phyloP scores from a whole-genome alignment of 108 stramenopile genomes.

The Cyclotella sp. region DNA sequence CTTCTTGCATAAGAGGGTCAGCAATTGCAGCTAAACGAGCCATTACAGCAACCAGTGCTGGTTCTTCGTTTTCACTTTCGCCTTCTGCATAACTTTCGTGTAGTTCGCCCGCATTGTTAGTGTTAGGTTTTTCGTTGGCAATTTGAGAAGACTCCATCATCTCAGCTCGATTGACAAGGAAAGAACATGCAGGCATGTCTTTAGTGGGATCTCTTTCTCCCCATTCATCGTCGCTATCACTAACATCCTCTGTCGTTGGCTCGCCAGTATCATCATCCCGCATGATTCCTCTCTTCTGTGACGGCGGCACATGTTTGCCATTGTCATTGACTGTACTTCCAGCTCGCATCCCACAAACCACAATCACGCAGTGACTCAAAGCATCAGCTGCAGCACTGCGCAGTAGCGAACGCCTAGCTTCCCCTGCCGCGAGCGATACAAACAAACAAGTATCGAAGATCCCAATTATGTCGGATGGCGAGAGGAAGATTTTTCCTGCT shows the following conservation, averaged over 20 bases:
- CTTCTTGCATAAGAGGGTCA: constrained; percentile 81
- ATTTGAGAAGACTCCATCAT: constrained; percentile 1
- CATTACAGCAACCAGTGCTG: constrained; percentile 73
- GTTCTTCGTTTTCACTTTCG: constrained; percentile 37
- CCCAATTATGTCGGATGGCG: constrained; percentile 57
- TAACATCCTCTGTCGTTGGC: constrained; percentile 7
- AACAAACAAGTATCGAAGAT: constrained; percentile 80
- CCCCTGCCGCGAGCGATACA: constrained; percentile 58
- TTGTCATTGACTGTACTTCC: background rate
- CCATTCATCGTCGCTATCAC: constrained; percentile 53
- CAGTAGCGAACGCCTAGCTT: constrained; percentile 66
- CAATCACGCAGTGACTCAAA: constrained; percentile 74
- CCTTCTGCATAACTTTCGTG: background rate
- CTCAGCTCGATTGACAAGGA: background rate
- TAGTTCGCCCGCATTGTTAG: background rate
- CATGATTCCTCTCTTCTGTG: background rate
- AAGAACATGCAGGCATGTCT: constrained; percentile 3
- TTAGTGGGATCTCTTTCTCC: constrained; percentile 45
- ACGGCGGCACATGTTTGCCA: background rate
- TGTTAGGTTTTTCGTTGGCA: background rate
- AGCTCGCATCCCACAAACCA: constrained; percentile 66
- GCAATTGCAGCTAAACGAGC: constrained; percentile 77
- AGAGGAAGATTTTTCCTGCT: constrained; percentile 34
- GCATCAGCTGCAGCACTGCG: constrained; percentile 82
- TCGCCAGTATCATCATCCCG: constrained; percentile 16